Percentiles rank a stretch among this genome's conserved stretches.
phyloP scores from a whole-genome alignment of 345 rosid species.

The Eucalyptus virginea region DNA sequence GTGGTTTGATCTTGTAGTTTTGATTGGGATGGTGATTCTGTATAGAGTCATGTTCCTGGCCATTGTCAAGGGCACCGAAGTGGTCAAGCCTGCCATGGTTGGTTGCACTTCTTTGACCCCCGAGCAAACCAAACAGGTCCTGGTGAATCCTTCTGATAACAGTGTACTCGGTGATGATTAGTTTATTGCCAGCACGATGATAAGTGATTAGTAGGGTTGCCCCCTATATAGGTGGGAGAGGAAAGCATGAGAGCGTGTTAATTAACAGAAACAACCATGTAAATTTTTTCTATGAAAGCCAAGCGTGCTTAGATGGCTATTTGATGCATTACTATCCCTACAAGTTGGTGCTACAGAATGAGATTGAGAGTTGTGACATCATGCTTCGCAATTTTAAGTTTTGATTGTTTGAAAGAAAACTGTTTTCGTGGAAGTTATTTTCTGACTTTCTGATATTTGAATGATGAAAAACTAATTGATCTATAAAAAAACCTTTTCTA shows the following conservation, averaged over 20 bases:
- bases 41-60: background rate
- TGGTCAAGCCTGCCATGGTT: background rate
- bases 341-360: background rate
- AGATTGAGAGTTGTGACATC: background rate
- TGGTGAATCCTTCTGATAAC: background rate
- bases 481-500: background rate
- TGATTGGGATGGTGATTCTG: background rate
- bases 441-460: fast-evolving
- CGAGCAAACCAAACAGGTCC: background rate
- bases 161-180: background rate
- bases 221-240: background rate
- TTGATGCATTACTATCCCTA: background rate
- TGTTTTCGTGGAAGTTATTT: background rate
- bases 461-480: background rate
- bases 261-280: background rate
- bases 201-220: background rate
- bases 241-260: background rate
- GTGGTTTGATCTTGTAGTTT: conserved; percentile 14
- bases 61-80: background rate
- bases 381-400: background rate
- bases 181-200: background rate
- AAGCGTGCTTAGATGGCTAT: background rate
- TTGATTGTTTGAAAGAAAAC: background rate
- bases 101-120: background rate
- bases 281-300: background rate